These are phyloP conservation scores for Pythium phragmitis DNA, from an alignment of 352 stramenopile species.

Conservation along the genomic window DNA sequence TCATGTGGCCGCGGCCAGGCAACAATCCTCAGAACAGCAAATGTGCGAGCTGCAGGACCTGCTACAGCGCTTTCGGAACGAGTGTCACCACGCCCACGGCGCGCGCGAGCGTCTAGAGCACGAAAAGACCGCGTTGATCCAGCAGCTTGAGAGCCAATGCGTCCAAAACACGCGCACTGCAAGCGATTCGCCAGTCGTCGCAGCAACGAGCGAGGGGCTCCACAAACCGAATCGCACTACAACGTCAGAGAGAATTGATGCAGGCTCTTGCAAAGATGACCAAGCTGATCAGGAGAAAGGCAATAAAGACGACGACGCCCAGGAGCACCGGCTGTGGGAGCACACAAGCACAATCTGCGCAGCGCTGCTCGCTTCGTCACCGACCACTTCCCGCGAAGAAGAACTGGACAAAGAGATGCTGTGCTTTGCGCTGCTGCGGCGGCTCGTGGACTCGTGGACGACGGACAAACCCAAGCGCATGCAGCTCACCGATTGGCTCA, in stretches of 20 bases:
- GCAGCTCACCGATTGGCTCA: constrained; percentile 70
- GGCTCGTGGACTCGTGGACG: constrained; percentile 64
- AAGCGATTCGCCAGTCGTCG: background rate
- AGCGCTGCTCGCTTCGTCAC: constrained; percentile 33
- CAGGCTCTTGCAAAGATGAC: no score
- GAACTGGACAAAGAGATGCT: constrained; percentile 47
- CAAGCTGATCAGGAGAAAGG: background rate
- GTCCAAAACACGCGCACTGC: constrained; percentile 18
- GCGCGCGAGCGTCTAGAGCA: constrained; percentile 33
- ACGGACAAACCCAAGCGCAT: constrained; percentile 73
- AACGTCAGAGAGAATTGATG: background rate
- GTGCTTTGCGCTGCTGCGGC: constrained; percentile 60
- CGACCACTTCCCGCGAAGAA: constrained; percentile 31
- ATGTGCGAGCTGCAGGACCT: constrained; percentile 47
- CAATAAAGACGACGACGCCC: background rate
- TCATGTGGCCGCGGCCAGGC: constrained; percentile 14
- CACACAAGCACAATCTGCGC: constrained; percentile 42
- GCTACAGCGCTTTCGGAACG: constrained; percentile 42
- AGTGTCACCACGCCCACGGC: constrained; percentile 52
- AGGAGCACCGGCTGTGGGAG: constrained; percentile 32
- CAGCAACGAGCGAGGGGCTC: background rate
- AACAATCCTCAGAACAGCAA: constrained; percentile 53
- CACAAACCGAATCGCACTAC: background rate
- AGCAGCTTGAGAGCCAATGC: constrained; percentile 31
- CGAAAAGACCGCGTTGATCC: constrained; percentile 43